Base-by-base conservation (phyloP, 306 rosid species). In the Quercus agrifolia region DNA sequence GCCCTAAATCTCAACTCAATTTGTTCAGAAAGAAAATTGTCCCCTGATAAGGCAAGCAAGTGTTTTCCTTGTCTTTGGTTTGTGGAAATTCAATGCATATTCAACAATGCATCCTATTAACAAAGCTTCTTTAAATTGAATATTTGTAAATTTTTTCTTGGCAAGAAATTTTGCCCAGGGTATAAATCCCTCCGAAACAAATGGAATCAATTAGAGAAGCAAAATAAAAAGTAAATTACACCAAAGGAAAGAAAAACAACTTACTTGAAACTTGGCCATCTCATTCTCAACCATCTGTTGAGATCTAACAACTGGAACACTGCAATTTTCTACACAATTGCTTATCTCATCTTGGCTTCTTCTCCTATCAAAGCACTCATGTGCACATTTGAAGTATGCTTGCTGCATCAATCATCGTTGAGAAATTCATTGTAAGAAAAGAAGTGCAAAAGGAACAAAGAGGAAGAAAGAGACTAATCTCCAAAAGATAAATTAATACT, bases 361-460 rank as follows among this genome's bases (percentile, higher is more conserved):
- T 76, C 91, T 89, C 84, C 98, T 86, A 82, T 95, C 98, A 51
- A 92, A 95, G 82, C 99, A 92, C 74, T 92, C 97, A 28, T 92
- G 81, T 0, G 98, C 98, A n/a, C 99, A 95, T 88, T 83, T 90
- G 81, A 92, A 95, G 82, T 92, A 92, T 6, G 98, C 98, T 91
- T 88, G 94, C 98, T 95, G 88, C 85, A 86, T 33, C 67, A 64
- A 76, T 80, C 31, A 52, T 63, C 77, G 72, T 73, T 59, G 73
- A 82, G 64, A 70, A 74, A 70, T 74, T 64, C 54, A 84, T 76
- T 19, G 64, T 21, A 69, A 25, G 67, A 35, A 55, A 25, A n/a
- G 21, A 38, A 56, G 21, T 35, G 20, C 28, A 10, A 14, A 56
- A 59, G 6, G 21, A 9, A 33, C 57, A n/a, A 25, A 27, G 28